Evolutionary conservation across 2,329 filamentous ascomycete species (phyloP).

Genomic region (Coniochaeta hoffmannii): DNA sequence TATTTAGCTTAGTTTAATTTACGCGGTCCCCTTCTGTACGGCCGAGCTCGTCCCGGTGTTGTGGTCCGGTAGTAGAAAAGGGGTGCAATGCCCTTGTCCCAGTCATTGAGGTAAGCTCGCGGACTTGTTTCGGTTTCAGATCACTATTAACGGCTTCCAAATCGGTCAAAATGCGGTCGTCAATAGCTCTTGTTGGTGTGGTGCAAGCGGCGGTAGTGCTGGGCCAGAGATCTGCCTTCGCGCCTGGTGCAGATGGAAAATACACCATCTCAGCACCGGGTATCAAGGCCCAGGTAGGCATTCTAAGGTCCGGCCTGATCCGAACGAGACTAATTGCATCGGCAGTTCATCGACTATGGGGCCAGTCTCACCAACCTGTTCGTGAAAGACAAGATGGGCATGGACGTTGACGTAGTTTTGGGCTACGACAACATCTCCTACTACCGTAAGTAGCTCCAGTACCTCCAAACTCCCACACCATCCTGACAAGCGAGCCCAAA

Average conservation of each 20-base stretch:
- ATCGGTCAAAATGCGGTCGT: constrained; percentile 11
- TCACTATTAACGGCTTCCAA: background rate
- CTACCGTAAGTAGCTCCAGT: constrained; percentile 34
- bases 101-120: background rate
- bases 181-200: constrained; percentile 12
- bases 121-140: background rate
- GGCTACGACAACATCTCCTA: constrained; percentile 54
- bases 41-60: background rate
- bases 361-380: constrained; percentile 56
- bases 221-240: constrained; percentile 2
- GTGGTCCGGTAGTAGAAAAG: background rate
- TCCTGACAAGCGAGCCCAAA: constrained; percentile 10
- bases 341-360: constrained; percentile 48
- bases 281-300: constrained; percentile 30
- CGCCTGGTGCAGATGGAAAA: constrained; percentile 22
- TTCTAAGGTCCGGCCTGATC: background rate
- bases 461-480: constrained; percentile 1
- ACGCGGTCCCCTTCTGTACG: background rate
- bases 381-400: constrained; percentile 53
- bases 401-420: constrained; percentile 55
- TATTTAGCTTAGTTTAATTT: background rate
- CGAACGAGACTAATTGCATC: constrained; percentile 33
- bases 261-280: constrained; percentile 26
- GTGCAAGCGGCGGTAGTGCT: constrained; percentile 8
- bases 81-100: background rate